Base-by-base conservation (phyloP, 257 asterid species). In the Solanum commersonii region DNA sequence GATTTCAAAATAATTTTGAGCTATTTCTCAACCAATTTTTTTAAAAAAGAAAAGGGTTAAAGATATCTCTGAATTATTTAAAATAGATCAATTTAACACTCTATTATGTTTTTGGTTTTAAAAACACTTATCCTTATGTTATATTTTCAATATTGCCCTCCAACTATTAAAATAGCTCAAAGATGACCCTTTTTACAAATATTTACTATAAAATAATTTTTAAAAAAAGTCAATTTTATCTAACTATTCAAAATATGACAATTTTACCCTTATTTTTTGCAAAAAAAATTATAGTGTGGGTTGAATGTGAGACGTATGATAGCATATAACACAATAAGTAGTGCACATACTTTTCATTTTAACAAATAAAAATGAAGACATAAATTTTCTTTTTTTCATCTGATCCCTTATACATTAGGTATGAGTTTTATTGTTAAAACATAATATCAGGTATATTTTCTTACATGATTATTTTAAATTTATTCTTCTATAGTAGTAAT, bases 191-290 rank as follows among this genome's bases (percentile, higher is more conserved):
- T 63, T 10, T 10, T 23, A 63, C 31, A 23, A 63, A 63, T 63
- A n/a, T 4, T 23, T 20, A 63, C 71, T 10, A 23, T n/a, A 63
- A 63, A 23, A n/a, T 25, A 63, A 10, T 4, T 18, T 16, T 5
- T 5, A 0, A 4, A 63, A 63, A 20, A 11, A 0, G 6, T n/a
- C 29, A n/a, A 10, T n/a, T n/a, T 2, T n/a, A 10, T n/a, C 2
- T 0, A 10, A 9, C 29, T 60, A 63, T 63, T n/a, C 29, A 11
- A 59, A n/a, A 63, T 63, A 63, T 63, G 16, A 63, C 3, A 63
- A 10, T n/a, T 10, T n/a, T 63, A 23, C 15, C 31, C 31, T 63
- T n/a, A 5, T 63, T n/a, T 23, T 23, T 56, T 52, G 5, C 4
- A 22, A 59, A 22, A 8, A 22, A 3, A 22, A 0, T 49, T 49